Evolutionary conservation across 805 yeast species (phyloP), one percentile per base, ranked within the genome.

Genomic region (Clavispora santaluciae): DNA sequence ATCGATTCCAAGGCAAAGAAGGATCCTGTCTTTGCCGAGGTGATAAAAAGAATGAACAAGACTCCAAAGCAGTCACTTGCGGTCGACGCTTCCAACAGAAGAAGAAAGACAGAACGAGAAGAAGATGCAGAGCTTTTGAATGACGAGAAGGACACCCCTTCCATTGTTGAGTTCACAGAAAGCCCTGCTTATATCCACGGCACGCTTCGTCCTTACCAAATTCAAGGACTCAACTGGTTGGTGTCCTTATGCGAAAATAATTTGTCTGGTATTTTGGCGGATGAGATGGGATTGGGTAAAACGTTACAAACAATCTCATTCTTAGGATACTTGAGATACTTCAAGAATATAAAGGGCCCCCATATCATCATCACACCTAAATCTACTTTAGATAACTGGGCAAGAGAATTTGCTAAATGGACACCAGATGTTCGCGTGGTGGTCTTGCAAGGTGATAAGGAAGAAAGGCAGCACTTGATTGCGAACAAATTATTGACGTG

Each of bases 241-340:
- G 75, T 84, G 11, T 72, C 83, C 1, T 61, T 85, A 44, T 77
- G 81, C 51, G 83, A 79, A 47, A 83, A 82, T 62, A 76, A 78
- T 44, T 64, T 85, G 35, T 76, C 85, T 1, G 93, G 93, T 44
- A 84, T 85, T 18, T 68, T 85, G 43, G 93, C 93, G 1, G 93
- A 85, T 61, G 93, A 85, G 63, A 85, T 85, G 93, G 93, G 93
- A 1, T 63, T 85, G 46, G 93, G 93, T 51, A 85, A 85, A 57
- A 85, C 93, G 3, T 64, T 85, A 43, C 93, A 85, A 59, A 85
- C 91, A 0, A 84, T 85, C 48, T 77, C 91, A 6, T 81, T 82
- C 47, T 61, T 85, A 34, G 91, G 91, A 2, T 85, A 81, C 55
- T 63, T 85, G 31, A 70, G 93, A 45, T 83, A 78, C 54, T 60